Base-by-base conservation (phyloP, 257 asterid species). In the Datura wrightii region DNA sequence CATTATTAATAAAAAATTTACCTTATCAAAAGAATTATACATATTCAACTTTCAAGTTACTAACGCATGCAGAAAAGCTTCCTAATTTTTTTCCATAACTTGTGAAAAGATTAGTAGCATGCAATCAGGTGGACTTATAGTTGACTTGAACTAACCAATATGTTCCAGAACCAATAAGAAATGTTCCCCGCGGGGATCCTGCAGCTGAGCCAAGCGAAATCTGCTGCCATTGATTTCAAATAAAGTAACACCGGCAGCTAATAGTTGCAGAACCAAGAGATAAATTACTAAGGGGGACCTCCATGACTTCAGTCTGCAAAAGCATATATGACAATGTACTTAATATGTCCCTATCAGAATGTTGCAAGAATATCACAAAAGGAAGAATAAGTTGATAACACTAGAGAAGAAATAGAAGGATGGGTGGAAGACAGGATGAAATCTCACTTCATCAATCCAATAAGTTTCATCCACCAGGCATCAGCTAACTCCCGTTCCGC, bases 401-500 rank as follows among this genome's bases (percentile, higher is more conserved):
- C 50, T 76, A 52, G 46, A n/a, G 46, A n/a, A 39, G 34, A 74
- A 76, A 80, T 10, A 85, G 58, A 24, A 82, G 58, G 37, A 8
- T 63, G 10, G 56, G 39, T 55, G 62, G 62, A 54, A 80, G 34
- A 85, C 83, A 52, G 37, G 83, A 85, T 46, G 36, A 87, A 63
- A 41, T 65, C 93, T 67, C 88, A 94, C 98, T 85, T 87, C 92
- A 92, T 90, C 82, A 94, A 85, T 82, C 98, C 98, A 70, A 94
- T 84, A 65, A 93, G 93, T 84, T 90, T 91, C 83, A 89, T 85
- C 97, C 98, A 94, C 97, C 94, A 90, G 79, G 85, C 89, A 90
- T 91, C 97, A 56, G 92, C 89, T 83, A 84, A 79, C 67, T 82
- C 87, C 94, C 91, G 86, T 88, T 89, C 85, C 10, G 89, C 65